phyloP scores from a whole-genome alignment of 2,329 filamentous ascomycete species.

The Alternaria atra region DNA sequence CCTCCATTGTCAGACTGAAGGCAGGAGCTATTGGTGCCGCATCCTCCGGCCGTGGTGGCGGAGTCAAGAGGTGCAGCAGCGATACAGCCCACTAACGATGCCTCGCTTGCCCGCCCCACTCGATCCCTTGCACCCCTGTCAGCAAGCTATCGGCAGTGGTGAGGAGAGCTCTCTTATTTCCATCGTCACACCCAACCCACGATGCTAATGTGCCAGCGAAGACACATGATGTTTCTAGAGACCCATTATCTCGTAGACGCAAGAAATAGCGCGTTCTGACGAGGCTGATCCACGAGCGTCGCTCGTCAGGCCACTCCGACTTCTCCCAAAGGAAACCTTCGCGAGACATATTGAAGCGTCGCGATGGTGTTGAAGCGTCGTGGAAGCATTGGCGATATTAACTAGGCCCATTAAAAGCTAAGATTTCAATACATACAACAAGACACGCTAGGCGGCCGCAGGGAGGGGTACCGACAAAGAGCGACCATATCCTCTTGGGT shows the following conservation, averaged over 20 bases:
- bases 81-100: constrained; percentile 13
- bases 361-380: background rate
- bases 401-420: background rate
- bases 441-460: too few relatives aligned
- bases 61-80: constrained; percentile 25
- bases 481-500: too few relatives aligned
- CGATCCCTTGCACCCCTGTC: background rate
- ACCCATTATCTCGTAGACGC: background rate
- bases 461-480: too few relatives aligned
- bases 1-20: constrained; percentile 31
- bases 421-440: too few relatives aligned
- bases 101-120: constrained; percentile 13
- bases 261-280: background rate
- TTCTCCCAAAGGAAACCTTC: background rate
- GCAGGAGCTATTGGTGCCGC: constrained; percentile 31
- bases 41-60: constrained; percentile 33
- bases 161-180: background rate
- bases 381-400: background rate
- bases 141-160: background rate
- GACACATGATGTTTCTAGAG: background rate
- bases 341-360: background rate
- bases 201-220: background rate
- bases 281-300: background rate
- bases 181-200: background rate
- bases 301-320: background rate